Evolutionary conservation across 306 rosid species (phyloP), one percentile per base, ranked within the genome.

Genomic region (Cicer cuneatum): DNA sequence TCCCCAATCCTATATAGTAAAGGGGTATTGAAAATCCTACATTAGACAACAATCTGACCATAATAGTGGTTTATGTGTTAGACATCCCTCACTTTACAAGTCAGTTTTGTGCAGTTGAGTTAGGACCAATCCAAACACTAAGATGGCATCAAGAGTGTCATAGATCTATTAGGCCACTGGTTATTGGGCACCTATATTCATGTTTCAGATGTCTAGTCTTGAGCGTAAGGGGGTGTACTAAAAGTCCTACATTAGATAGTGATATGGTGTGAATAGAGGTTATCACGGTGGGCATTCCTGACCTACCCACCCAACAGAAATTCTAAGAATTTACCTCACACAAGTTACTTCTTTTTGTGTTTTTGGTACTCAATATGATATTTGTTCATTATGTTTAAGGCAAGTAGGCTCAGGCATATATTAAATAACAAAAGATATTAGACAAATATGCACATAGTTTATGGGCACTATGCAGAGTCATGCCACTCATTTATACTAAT

Each of bases 401-500:
- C 6, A 52, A 15, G 67, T 33, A 24, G 67, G 35, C 35, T 49
- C n/a, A 19, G 61, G 48, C 46, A 29, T 71, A 24, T 4, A 38
- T 19, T 15, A 51, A 75, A 52, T 35, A 45, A 47, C 38, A 48
- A 70, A 24, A 35, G 64, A 39, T 8, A 33, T 21, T 6, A 13
- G 24, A 66, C 80, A 56, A 56, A 54, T 14, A 43, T 33, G n/a
- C 24, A 57, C 16, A 54, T 5, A 54, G 33, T 51, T 48, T 15
- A 40, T 10, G 0, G 18, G 12, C 65, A 18, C 21, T 10, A 42
- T 5, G 64, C 24, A 66, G 54, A 19, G 52, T 7, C 43, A 15
- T 39, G 39, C 29, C 40, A 66, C 43, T 10, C 57, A 53, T 41
- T 53, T 52, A 40, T 38, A 38, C 39, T 33, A 57, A 57, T 35